phyloP scores from a whole-genome alignment of 2,329 filamentous ascomycete species.

The Alternaria metachromatica region DNA sequence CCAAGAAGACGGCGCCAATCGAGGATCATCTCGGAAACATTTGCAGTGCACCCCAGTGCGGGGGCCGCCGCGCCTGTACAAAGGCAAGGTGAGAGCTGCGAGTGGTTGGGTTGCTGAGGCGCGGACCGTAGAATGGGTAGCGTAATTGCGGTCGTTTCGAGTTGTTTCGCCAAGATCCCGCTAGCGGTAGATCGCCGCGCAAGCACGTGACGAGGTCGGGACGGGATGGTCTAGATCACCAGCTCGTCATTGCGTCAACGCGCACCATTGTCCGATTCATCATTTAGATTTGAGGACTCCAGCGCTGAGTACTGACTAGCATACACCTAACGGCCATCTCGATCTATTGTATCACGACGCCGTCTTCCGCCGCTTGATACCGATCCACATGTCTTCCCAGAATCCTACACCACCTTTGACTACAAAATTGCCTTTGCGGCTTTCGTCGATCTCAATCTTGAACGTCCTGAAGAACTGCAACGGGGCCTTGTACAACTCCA shows the following conservation, averaged over 20 bases:
- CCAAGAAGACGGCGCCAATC: constrained; percentile 17
- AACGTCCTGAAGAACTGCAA: constrained; percentile 53
- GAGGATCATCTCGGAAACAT: constrained; percentile 23
- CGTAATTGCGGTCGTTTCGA: constrained; percentile 34
- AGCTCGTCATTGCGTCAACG: neutral
- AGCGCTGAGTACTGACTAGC: neutral
- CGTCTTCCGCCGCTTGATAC: constrained; percentile 28
- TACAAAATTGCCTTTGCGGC: constrained; percentile 45
- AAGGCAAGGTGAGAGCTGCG: constrained; percentile 7
- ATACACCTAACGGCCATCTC: neutral
- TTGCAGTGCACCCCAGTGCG: constrained; percentile 22
- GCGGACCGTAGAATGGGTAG: constrained; percentile 22
- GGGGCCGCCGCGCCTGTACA: constrained; percentile 18
- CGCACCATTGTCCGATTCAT: neutral
- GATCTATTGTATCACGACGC: neutral
- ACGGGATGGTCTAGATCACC: constrained; percentile 1
- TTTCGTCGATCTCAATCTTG: constrained; percentile 35
- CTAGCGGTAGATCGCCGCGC: constrained; percentile 25
- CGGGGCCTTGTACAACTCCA: constrained; percentile 59
- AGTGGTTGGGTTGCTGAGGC: constrained; percentile 25
- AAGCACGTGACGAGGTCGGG: constrained; percentile 12
- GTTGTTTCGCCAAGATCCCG: constrained; percentile 30
- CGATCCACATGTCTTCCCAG: constrained; percentile 52
- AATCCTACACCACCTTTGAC: constrained; percentile 54
- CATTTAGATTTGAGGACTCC: neutral